A percentile compares a stretch with the other conserved stretches of the same genome.
Conservation (phyloP, 2,329 filamentous ascomycete genomes). For the Xylaria polymorpha region DNA sequence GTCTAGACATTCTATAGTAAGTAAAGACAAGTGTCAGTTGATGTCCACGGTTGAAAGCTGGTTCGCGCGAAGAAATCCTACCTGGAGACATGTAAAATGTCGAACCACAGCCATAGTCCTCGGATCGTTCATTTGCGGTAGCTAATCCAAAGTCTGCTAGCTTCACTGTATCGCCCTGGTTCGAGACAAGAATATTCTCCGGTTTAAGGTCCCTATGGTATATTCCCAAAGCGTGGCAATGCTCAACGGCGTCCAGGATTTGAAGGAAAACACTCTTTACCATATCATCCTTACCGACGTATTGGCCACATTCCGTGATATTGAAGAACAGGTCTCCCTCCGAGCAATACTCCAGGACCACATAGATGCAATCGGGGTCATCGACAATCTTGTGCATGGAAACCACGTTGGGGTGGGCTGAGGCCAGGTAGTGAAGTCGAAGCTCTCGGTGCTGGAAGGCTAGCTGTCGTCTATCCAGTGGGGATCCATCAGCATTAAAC, state of each 20-base stretch:
- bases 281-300: constrained; percentile 90
- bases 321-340: constrained; percentile 97
- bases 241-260: constrained; percentile 94
- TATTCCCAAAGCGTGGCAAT: constrained; percentile 92
- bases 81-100: constrained; percentile 99
- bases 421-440: constrained; percentile 87
- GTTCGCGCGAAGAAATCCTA: constrained; percentile 61
- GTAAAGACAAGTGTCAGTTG: constrained; percentile 44
- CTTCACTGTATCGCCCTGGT: constrained; percentile 90
- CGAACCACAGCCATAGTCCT: constrained; percentile 97
- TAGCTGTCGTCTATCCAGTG: constrained; percentile 84
- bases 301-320: constrained; percentile 94
- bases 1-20: constrained; percentile 82
- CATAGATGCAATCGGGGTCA: constrained; percentile 90
- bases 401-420: constrained; percentile 91
- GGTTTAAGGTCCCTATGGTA: constrained; percentile 98
- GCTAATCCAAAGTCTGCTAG: constrained; percentile 97
- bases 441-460: constrained; percentile 95
- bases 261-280: constrained; percentile 91
- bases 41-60: constrained; percentile 31
- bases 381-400: constrained; percentile 95
- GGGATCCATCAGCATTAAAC: constrained; percentile 75
- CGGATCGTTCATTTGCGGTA: constrained; percentile 82
- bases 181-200: constrained; percentile 94
- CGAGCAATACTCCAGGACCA: constrained; percentile 95